Base-by-base conservation (phyloP, 2,329 filamentous ascomycete genomes). In the Samsoniella hepiali region DNA sequence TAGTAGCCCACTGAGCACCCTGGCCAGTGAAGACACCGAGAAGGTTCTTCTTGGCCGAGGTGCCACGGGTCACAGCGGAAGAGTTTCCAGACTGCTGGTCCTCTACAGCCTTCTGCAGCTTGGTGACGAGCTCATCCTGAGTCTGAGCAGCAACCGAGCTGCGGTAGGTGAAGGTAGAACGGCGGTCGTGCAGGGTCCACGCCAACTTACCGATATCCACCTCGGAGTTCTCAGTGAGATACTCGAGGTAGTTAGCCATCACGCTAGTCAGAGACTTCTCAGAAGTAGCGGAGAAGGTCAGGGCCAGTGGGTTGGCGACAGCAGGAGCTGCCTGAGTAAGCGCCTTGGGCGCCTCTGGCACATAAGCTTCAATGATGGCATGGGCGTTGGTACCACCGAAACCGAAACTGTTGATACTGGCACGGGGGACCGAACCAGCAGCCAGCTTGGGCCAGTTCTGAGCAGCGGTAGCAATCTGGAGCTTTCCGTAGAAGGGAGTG, bases 391-490 rank as follows among this genome's bases (percentile, higher is more conserved):
- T 76, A 50, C 72, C 76, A 45, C 75, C 77, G 53, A 76, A 79
- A 2, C 78, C 78, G 58, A 81, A 81, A 60, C 72, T 74, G 69
- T 80, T 80, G 63, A 81, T 73, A 64, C 78, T 80, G n/a, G 63
- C 63, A 47, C 63, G 51, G 9, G 57, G 63, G 27, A 62, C 45
- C 44, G 57, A 57, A n/a, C 58, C 58, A 40, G 50, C n/a, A 40
- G 55, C 54, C 7, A 60, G 40, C 34, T 53, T 53, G 27, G 63
- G 63, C 63, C 63, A 64, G 53, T 40, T 42, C 45, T 58, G 58
- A 40, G 63, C 45, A 22, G 53, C 44, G 8, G 63, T 67, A 2
- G 68, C 65, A 29, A 70, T 62, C 31, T 68, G 56, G 2, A 70
- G 58, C 13, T 63, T 56, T 34, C 63, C 63, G 47, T 67, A 68